Conservation (phyloP, 768 basidiomycete genomes). For the Pisolithus orientalis region DNA sequence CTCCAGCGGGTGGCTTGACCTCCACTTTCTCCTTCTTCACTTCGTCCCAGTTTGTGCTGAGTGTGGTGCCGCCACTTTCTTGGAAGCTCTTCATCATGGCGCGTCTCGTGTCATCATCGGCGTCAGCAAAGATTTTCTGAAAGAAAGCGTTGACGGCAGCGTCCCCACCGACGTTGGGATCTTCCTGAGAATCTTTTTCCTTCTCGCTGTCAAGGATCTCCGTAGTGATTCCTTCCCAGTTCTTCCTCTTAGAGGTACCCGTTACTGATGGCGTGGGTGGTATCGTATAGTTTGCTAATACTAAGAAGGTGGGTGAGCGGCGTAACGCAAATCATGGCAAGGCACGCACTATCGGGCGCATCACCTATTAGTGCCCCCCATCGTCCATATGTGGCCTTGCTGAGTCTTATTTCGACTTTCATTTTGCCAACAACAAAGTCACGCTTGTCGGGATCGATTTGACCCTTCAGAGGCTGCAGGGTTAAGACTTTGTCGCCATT, state of each 20-base stretch:
- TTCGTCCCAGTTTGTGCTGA: conserved; percentile 95
- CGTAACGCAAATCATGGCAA: background rate
- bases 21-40: conserved; percentile 65
- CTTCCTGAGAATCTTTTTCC: conserved; percentile 62
- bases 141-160: conserved; percentile 82
- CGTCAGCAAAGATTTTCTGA: conserved; percentile 84
- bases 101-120: conserved; percentile 84
- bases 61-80: conserved; percentile 91
- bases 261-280: conserved; percentile 28
- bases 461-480: conserved; percentile 77
- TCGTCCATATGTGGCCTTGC: conserved; percentile 57
- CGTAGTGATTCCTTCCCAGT: conserved; percentile 85
- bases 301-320: conserved; percentile 4
- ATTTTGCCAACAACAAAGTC: conserved; percentile 71
- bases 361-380: conserved; percentile 80
- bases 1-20: conserved; percentile 78
- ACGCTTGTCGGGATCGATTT: conserved; percentile 61
- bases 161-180: conserved; percentile 89
- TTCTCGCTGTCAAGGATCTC: conserved; percentile 64
- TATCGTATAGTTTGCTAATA: conserved; percentile 19
- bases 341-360: conserved; percentile 60
- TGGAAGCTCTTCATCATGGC: conserved; percentile 99
- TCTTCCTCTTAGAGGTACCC: conserved; percentile 50
- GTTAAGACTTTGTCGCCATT: conserved; percentile 66
- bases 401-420: conserved; percentile 81